Evolutionary conservation across 345 rosid species (phyloP).

Genomic region (Mercurialis annua): DNA sequence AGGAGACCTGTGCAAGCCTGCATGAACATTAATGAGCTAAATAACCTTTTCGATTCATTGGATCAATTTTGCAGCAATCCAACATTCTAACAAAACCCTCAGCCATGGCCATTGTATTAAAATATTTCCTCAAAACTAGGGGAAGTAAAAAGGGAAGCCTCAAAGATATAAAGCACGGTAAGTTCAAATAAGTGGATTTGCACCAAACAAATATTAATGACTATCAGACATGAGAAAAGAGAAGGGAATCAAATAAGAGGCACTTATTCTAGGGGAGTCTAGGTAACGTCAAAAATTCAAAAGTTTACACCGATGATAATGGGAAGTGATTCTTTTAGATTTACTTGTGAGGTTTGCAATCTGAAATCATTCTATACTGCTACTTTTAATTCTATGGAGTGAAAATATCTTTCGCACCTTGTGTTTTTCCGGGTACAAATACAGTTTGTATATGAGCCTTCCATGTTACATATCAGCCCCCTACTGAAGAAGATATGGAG

Average conservation of each 20-base stretch:
- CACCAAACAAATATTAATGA: too few relatives aligned
- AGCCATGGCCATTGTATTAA: too few relatives aligned
- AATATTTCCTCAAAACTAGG: neutral
- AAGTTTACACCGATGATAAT: too few relatives aligned
- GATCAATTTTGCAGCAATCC: too few relatives aligned
- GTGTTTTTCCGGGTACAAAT: neutral
- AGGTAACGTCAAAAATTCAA: neutral
- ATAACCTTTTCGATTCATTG: too few relatives aligned
- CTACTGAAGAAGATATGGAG: slow-evolving; percentile 48
- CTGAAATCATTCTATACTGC: neutral
- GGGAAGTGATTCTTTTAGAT: neutral
- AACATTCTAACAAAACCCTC: too few relatives aligned
- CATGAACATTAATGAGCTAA: too few relatives aligned
- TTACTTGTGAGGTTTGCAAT: neutral
- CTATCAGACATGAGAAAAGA: too few relatives aligned
- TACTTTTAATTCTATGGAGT: neutral
- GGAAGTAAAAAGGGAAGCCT: neutral
- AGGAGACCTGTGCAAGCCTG: too few relatives aligned
- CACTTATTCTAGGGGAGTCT: neutral
- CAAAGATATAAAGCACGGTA: too few relatives aligned
- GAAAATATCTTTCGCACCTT: neutral
- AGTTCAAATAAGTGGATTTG: too few relatives aligned
- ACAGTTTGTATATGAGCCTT: neutral
- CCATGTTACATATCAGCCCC: slow-evolving; percentile 31
- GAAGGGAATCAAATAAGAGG: neutral